Evolutionary conservation across 2,329 filamentous ascomycete genomes (phyloP), one percentile per base, ranked within the genome.

Genomic region (Fusarium nodosum): DNA sequence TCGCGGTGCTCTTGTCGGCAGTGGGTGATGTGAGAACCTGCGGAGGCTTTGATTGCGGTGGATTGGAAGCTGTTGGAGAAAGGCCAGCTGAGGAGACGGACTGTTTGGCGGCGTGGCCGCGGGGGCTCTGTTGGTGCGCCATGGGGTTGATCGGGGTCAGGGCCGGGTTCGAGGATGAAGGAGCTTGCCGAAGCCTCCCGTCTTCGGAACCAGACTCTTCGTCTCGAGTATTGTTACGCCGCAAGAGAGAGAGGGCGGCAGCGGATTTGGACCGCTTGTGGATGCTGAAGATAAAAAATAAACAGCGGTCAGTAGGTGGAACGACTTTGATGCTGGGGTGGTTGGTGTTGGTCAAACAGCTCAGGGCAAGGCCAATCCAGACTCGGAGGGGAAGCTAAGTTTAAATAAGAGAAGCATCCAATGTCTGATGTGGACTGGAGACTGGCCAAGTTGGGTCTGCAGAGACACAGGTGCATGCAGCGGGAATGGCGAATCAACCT

Each of bases 221-320:
- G 72, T 82, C 82, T 67, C 81, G 80, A 67, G 78, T 79, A 56
- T 86, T 84, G 72, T 82, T 85, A 68, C 85, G 83, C 65, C 86
- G 82, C 76, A 90, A 78, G 75, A 90, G 76, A 76, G 86, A 82
- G 69, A 88, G 77, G 47, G 85, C 82, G 52, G 82, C 81, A 41
- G 84, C 73, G 53, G 83, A 87, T 76, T 85, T 89, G 59, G 86
- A 86, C 65, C 84, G 85, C 79, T 84, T 86, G 74, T 87, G 86
- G 63, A 56, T 68, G 68, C 72, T 75, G 57, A 38, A 69, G 62
- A 69, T 62, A 47, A 47, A 54, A 66, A 47, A 72, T 73, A 73
- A 74, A 73, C 65, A 72, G 72, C 73, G 72, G 72, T 75, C 73
- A 75, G 72, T 70, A 62, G 71, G 68, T 75, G 72, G 72, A 72